A percentile compares a stretch with the other conserved stretches of the same genome.
Evolutionary conservation across 805 yeast species (phyloP).

Genomic region (Groenewaldozyma tartarivorans): DNA sequence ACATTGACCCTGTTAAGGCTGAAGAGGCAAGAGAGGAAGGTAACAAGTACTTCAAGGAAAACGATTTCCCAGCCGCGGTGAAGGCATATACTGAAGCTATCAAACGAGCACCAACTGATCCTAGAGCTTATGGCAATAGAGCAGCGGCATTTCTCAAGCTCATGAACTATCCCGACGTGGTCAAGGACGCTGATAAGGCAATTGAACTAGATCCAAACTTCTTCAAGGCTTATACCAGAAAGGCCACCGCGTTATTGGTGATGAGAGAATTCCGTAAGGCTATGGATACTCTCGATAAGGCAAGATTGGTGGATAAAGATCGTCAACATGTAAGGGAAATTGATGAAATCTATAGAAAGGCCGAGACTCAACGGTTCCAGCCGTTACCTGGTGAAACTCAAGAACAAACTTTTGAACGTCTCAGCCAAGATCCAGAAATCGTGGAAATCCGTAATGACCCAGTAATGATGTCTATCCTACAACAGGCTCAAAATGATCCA

Average conservation of each 20-base stretch:
- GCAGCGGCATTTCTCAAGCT: constrained; percentile 94
- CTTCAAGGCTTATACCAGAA: constrained; percentile 91
- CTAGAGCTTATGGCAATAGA: constrained; percentile 94
- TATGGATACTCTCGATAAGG: constrained; percentile 69
- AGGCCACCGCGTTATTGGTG: constrained; percentile 89
- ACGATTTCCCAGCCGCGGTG: constrained; percentile 95
- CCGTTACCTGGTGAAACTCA: constrained; percentile 82
- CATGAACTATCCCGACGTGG: constrained; percentile 95
- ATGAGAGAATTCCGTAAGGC: constrained; percentile 79
- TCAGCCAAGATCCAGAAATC: constrained; percentile 88
- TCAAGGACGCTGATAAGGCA: constrained; percentile 84
- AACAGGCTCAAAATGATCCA: constrained; percentile 90
- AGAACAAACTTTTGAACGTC: constrained; percentile 88
- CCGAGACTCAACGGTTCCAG: constrained; percentile 65
- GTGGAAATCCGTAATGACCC: constrained; percentile 85
- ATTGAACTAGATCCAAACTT: constrained; percentile 80
- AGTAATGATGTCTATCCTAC: constrained; percentile 88
- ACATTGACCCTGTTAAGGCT: constrained; percentile 84
- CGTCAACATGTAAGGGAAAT: constrained; percentile 60
- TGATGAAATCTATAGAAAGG: constrained; percentile 71
- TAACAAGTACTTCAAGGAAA: constrained; percentile 76
- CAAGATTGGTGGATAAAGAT: constrained; percentile 65
- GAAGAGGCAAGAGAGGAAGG: constrained; percentile 93
- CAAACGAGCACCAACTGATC: constrained; percentile 94
- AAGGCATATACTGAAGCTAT: constrained; percentile 92